Evolutionary conservation across 176 grass and related monocot genomes (phyloP), one percentile per base, ranked within the genome.

Genomic region (Thalia dealbata): DNA sequence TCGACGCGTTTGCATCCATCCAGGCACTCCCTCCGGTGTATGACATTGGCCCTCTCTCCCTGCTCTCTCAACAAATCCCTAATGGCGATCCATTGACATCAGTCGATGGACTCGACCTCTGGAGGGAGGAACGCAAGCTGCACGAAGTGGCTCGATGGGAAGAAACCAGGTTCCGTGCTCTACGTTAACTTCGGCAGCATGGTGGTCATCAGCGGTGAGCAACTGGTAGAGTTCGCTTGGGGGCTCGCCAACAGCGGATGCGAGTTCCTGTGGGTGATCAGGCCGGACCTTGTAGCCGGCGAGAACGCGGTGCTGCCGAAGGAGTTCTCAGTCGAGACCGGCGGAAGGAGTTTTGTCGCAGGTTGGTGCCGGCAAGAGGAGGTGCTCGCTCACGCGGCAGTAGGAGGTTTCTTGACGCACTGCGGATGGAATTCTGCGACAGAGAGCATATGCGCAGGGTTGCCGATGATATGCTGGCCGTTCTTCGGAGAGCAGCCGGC

Each of bases 171-270:
- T 52, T 96, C 85, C 0, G 85, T 96, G 54, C 70, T 96, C 18
- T 96, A 91, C 52, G 88, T 96, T 13, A 96, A 96, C 86, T 96
- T 84, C 66, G 91, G 91, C 26, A 96, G 91, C 85, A 82, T 96
- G 79, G 85, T 75, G 0, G 83, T 96, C 7, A 88, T 66, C 77
- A 84, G 82, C 32, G 2, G 14, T 6, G 60, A 67, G 1, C 87
- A 90, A 27, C 35, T 90, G 13, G 2, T 25, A 1, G 84, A 95
- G 81, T 95, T 95, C 52, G 87, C 91, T 26, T 90, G 91, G 91
- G 91, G 87, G 3, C 46, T 95, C 52, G 87, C 87, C 14, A 60
- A 67, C 52, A 83, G 91, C 62, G 77, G 73, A 62, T 41, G 45
- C 25, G 54, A 74, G 27, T 95, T 95, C 83, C 62, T 95, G 41